phyloP scores from a whole-genome alignment of 768 basidiomycete species.

The Suillus cothurnatus region DNA sequence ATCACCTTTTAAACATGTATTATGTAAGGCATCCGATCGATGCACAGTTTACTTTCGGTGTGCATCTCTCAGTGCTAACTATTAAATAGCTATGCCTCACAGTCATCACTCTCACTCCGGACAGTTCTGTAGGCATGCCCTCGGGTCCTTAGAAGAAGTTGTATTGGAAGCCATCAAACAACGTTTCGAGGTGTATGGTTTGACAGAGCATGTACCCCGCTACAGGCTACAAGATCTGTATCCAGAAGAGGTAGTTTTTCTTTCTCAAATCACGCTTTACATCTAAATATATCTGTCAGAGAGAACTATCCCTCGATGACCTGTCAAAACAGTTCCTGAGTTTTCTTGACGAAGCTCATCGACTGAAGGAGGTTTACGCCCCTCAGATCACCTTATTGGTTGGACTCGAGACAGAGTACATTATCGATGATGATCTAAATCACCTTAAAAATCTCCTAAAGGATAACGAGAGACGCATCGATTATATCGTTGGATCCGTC shows the following conservation, averaged over 20 bases:
- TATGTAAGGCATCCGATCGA: slow-evolving; percentile 1
- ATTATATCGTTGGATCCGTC: slow-evolving; percentile 91
- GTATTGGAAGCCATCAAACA: slow-evolving; percentile 78
- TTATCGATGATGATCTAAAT: slow-evolving; percentile 67
- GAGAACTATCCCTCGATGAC: slow-evolving; percentile 48
- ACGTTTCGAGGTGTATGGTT: slow-evolving; percentile 80
- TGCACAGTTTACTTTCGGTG: background rate
- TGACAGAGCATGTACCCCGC: slow-evolving; percentile 93
- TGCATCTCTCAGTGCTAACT: background rate
- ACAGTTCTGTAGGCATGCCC: slow-evolving; percentile 91
- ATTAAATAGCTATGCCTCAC: slow-evolving; percentile 49
- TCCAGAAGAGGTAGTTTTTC: slow-evolving; percentile 82
- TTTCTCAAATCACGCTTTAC: slow-evolving; percentile 11
- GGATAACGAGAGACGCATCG: slow-evolving; percentile 52
- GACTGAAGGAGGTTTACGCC: slow-evolving; percentile 65
- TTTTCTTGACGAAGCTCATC: slow-evolving; percentile 81
- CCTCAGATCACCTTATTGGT: slow-evolving; percentile 75
- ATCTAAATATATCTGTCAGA: slow-evolving; percentile 42
- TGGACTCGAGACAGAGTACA: slow-evolving; percentile 92
- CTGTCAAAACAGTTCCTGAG: slow-evolving; percentile 66
- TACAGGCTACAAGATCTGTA: slow-evolving; percentile 83
- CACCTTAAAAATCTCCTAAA: slow-evolving; percentile 55
- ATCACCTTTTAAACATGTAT: background rate
- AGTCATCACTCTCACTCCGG: slow-evolving; percentile 94
- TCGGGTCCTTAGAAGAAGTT: slow-evolving; percentile 78